These are phyloP conservation scores for Orbilia brochopaga DNA, from an alignment of 2,329 filamentous ascomycete species.

Conservation along the genomic window DNA sequence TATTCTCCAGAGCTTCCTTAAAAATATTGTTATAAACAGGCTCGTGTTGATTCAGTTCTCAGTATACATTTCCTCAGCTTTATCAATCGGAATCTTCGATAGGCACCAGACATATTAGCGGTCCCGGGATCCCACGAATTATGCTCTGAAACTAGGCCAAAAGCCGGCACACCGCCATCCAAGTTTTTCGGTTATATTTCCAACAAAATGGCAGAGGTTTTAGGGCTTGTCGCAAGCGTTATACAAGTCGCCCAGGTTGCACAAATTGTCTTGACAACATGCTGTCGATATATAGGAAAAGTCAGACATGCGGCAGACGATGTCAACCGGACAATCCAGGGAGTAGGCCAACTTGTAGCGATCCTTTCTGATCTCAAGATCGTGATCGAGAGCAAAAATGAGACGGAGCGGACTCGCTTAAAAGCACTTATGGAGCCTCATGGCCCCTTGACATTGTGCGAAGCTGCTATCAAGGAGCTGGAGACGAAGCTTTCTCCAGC, in stretches of 20 bases:
- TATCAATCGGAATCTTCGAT: too few species aligned
- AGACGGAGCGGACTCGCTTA: constrained; percentile 11
- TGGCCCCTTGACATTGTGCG: constrained; percentile 21
- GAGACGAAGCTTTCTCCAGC: constrained; percentile 7
- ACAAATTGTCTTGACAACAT: constrained; percentile 10
- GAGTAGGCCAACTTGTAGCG: constrained; percentile 17
- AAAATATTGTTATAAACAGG: too few species aligned
- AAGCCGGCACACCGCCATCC: too few species aligned
- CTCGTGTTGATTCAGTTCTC: too few species aligned
- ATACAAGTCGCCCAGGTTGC: constrained; percentile 10
- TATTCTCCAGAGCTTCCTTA: too few species aligned
- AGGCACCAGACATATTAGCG: too few species aligned
- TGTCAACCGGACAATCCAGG: constrained; percentile 6
- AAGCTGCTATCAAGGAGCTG: constrained; percentile 11
- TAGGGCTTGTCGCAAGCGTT: constrained; percentile 14
- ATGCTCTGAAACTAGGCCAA: too few species aligned
- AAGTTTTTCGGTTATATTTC: too few species aligned
- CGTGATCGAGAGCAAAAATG: constrained; percentile 11
- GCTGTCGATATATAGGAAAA: constrained; percentile 19
- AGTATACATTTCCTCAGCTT: too few species aligned
- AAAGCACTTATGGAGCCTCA: constrained; percentile 7
- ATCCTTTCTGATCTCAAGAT: constrained; percentile 10
- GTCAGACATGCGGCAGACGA: constrained; percentile 22
- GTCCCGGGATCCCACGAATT: too few species aligned
- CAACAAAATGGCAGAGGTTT: constrained; percentile 21